Evolutionary conservation across 257 asterid genomes (phyloP).

Genomic region (Nicotiana otophora): DNA sequence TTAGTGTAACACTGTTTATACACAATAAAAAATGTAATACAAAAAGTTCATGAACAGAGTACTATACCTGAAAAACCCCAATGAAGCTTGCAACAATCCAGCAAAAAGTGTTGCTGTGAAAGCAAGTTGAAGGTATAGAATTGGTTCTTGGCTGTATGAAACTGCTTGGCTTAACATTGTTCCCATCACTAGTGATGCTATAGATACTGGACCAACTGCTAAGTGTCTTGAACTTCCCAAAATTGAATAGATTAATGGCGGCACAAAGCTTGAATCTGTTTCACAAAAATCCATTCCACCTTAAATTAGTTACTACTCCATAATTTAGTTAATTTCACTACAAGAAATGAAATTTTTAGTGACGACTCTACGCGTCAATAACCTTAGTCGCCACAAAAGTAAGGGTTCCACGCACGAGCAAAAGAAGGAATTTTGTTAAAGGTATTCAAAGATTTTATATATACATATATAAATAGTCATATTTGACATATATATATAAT

Average conservation of each 20-base stretch:
- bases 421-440: too few species aligned
- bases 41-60: background rate
- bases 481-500: background rate
- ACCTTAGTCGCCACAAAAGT: background rate
- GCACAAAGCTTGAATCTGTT: constrained; percentile 89
- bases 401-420: background rate
- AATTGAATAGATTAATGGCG: constrained; percentile 72
- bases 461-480: background rate
- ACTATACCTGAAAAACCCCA: constrained; percentile 65
- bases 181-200: constrained; percentile 92
- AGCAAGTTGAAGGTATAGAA: constrained; percentile 68
- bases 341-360: background rate
- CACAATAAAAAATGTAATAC: background rate
- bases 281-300: background rate
- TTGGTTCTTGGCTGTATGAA: constrained; percentile 36
- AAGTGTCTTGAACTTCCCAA: constrained; percentile 90
- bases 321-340: too few species aligned
- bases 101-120: constrained; percentile 84
- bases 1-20: background rate
- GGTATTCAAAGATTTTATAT: background rate
- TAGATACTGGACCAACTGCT: constrained; percentile 80
- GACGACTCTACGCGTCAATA: background rate
- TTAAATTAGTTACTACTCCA: background rate
- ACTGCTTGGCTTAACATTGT: constrained; percentile 70
- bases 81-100: constrained; percentile 69